A percentile compares a stretch with the other conserved stretches of the same genome.
phyloP scores from a whole-genome alignment of 495 filamentous ascomycete species.

The Bathelium albidoporum region DNA sequence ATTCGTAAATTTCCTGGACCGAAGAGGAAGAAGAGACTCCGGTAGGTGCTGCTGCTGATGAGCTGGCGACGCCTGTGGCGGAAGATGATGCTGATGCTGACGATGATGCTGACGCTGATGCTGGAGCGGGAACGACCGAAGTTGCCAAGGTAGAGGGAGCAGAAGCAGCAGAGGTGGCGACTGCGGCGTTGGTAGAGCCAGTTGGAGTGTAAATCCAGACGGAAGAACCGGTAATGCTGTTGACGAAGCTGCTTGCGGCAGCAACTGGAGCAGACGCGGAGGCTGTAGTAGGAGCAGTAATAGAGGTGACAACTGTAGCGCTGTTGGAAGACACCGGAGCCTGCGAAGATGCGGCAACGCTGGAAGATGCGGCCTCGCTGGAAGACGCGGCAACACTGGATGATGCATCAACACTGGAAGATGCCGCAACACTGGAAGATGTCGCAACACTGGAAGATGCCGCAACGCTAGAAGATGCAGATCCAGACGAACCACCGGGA shows the following conservation, averaged over 20 bases:
- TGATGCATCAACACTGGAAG: neutral
- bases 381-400: neutral
- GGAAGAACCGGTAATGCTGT: neutral
- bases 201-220: neutral
- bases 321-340: neutral
- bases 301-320: neutral
- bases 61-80: neutral
- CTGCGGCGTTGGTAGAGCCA: neutral
- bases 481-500: constrained; percentile 20
- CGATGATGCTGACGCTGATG: too few relatives aligned
- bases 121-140: neutral
- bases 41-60: neutral
- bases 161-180: neutral
- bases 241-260: neutral
- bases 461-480: neutral
- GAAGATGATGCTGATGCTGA: neutral
- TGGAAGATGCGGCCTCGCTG: neutral
- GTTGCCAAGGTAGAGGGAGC: neutral
- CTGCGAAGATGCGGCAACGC: neutral
- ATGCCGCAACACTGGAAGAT: neutral
- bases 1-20: neutral
- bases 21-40: neutral
- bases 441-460: neutral
- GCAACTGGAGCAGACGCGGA: neutral
- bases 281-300: neutral